Evolutionary conservation across 805 yeast genomes (phyloP), one percentile per base, ranked within the genome.

Genomic region (Wickerhamiella vanderwaltii): DNA sequence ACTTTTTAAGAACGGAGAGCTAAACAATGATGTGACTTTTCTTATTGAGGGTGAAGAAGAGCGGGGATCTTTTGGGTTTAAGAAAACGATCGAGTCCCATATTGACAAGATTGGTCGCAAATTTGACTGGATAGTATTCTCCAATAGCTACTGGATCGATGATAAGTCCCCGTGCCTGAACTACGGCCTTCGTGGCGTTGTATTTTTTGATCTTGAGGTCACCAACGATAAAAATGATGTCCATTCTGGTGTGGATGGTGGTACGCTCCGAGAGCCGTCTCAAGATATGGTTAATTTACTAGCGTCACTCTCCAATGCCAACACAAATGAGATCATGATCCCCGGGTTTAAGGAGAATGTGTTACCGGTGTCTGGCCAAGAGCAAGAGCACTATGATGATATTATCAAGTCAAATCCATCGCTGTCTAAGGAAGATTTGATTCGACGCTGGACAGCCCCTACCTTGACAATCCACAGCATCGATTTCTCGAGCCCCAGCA

Each of bases 231-330:
- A 69, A 45, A 94, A 93, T 1, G 96, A 91, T 58, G 66, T 94
- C 45, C 98, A 91, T 57, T 84, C 96, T 0, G 98, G 98, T 47
- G 91, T 91, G 7, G 93, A 86, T 61, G 98, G 98, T 39, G 97
- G 97, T 45, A 77, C 80, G 6, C 72, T 75, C 46, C 69, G 80
- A 44, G 98, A 88, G 52, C 96, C 98, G 2, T 77, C 93, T 0
- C 73, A 83, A 63, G 97, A 88, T 55, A 60, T 88, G 59, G 70
- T 87, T 30, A 79, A 77, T 41, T 54, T 88, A 13, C 61, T 87
- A 17, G 71, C 88, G 1, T 71, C 73, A 40, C 63, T 88, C 41
- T 16, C 15, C 15, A 39, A 45, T 9, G 61, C 63, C 46, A 75
- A 73, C 41, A 62, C 67, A 25, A 79, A 80, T 5, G 61, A 59